Base-by-base conservation (phyloP, 345 rosid genomes). In the Turritis glabra region DNA sequence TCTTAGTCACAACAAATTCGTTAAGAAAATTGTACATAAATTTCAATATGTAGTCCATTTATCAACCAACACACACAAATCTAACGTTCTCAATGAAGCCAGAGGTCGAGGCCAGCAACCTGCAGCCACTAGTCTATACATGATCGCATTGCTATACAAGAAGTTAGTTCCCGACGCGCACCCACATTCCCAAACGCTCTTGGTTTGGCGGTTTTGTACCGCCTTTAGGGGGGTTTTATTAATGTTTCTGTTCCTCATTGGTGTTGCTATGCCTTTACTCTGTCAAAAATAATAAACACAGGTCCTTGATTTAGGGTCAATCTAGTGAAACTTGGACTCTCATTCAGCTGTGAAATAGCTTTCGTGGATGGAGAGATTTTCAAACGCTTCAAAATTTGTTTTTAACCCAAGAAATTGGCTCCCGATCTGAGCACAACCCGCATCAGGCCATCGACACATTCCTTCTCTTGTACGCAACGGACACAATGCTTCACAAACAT, bases 381-480 rank as follows among this genome's bases (percentile, higher is more conserved):
- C 99, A 69, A 95, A 83, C 51, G 99, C 96, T 71, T 95, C 98
- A 26, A 83, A 92, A 72, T 95, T 87, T 41, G 97, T 96, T 78
- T 82, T 92, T 43, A 95, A 74, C 32, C 98, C 99, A 5, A 88
- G 87, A 76, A 86, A 78, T 59, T 95, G 99, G 75, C 94, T 87
- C 71, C 90, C 79, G 10, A 84, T 74, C 73, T 87, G 97, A 56
- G 92, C 92, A 85, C 99, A 95, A 21, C 85, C 89, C 5, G 91
- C 94, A 56, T 92, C 97, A 2, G 99, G 98, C 98, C 99, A 89
- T 51, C 83, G 77, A 75, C 99, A 95, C 30, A 84, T 89, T 78
- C 92, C 93, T 52, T 92, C 91, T 22, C 81, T 81, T 30, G 92
- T 46, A 61, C 88, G 83, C 76, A 86, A 64, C 0, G 95, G 96